Conservation (phyloP, 805 yeast genomes). For the Torulaspora franciscae region DNA sequence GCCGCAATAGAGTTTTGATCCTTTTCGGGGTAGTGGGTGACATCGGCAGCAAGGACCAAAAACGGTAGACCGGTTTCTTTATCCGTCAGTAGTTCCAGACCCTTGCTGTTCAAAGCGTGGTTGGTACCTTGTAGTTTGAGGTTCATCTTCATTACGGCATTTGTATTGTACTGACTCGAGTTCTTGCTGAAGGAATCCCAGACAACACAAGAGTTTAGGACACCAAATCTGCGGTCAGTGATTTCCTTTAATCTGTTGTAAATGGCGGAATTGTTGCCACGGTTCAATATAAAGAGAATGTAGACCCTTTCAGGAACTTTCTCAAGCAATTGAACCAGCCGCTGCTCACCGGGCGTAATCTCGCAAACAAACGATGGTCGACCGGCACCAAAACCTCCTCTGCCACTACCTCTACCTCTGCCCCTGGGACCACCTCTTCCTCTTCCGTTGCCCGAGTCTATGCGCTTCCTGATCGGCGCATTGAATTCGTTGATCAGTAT, state of each 20-base stretch:
- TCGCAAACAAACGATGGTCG: conserved; percentile 6
- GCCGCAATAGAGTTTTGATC: conserved; percentile 24
- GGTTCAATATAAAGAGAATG: conserved; percentile 15
- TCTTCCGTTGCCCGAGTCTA: conserved; percentile 12
- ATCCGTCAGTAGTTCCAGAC: conserved; percentile 15
- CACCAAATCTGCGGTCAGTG: conserved; percentile 22
- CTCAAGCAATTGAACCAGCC: conserved; percentile 10
- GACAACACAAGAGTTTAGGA: conserved; percentile 21
- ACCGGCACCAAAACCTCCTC: conserved; percentile 10
- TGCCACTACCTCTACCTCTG: conserved; percentile 16
- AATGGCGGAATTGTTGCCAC: conserved; percentile 11
- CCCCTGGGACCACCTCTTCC: conserved; percentile 20
- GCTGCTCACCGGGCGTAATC: conserved; percentile 18
- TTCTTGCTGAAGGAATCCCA: conserved; percentile 22
- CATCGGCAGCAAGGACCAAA: conserved; percentile 26
- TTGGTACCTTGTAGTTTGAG: conserved; percentile 22
- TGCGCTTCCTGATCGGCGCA: conserved; percentile 12
- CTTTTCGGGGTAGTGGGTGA: conserved; percentile 26
- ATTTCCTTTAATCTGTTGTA: conserved; percentile 23
- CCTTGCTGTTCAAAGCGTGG: conserved; percentile 16
- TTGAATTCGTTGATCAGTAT: conserved; percentile 17
- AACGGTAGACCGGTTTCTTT: conserved; percentile 18
- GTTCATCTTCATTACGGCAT: conserved; percentile 26
- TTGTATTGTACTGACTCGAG: conserved; percentile 20
- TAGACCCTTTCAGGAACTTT: conserved; percentile 19